A percentile compares a stretch with the other conserved stretches of the same genome.
Conservation (phyloP, 108 stramenopile species). For the Nitzschia palea region DNA sequence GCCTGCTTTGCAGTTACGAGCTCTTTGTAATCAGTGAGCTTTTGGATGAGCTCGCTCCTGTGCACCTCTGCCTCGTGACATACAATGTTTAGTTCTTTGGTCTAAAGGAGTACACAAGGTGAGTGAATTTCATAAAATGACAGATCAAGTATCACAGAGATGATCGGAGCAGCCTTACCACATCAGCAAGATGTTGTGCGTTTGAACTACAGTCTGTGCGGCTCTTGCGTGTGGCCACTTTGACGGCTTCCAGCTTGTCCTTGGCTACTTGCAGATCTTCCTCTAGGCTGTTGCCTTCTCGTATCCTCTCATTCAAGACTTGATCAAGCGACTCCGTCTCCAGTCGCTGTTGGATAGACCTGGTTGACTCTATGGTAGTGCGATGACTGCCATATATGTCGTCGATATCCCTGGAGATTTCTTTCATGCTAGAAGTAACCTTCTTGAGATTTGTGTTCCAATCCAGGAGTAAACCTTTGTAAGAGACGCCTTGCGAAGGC, state of each 20-base stretch:
- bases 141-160: background rate
- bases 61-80: background rate
- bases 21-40: background rate
- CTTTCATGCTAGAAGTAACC: background rate
- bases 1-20: background rate
- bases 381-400: background rate
- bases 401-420: background rate
- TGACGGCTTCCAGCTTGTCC: constrained; percentile 11
- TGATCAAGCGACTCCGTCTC: background rate
- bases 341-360: background rate
- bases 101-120: background rate
- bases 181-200: constrained; percentile 15
- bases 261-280: background rate
- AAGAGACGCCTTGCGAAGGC: background rate
- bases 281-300: background rate
- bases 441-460: background rate
- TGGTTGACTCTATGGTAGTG: background rate
- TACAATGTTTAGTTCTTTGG: background rate
- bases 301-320: background rate
- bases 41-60: background rate
- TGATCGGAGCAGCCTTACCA: constrained; percentile 2
- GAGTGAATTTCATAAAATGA: background rate
- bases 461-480: background rate
- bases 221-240: background rate
- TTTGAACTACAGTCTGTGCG: constrained; percentile 10